Evolutionary conservation across 805 yeast species (phyloP).

Genomic region (Cyberlindnera meyerae): DNA sequence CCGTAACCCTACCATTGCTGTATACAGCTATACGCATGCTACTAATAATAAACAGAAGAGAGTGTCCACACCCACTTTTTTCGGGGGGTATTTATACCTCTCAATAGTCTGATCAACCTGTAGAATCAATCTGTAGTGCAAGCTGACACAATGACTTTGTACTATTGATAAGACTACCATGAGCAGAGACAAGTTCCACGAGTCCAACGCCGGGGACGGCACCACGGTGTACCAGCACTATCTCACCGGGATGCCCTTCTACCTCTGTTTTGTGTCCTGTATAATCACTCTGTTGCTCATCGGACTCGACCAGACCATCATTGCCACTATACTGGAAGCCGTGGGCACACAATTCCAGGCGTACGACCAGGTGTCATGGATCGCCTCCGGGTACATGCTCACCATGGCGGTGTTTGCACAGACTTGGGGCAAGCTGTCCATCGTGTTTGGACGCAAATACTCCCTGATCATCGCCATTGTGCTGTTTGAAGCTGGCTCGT

Average conservation of each 20-base stretch:
- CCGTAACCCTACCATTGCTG: no score
- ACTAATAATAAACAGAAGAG: no score
- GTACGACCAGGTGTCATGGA: conserved; percentile 54
- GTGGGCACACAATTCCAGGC: conserved; percentile 47
- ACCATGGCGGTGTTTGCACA: conserved; percentile 50
- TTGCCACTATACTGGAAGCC: conserved; percentile 42
- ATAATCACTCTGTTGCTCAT: conserved; percentile 24
- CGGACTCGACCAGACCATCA: conserved; percentile 57
- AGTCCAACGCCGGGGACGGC: conserved; percentile 23
- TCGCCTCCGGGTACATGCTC: conserved; percentile 48
- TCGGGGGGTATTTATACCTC: no score
- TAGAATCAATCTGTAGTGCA: no score
- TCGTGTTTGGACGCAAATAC: conserved; percentile 52
- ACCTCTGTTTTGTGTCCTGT: conserved; percentile 15
- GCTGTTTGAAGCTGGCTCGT: conserved; percentile 57
- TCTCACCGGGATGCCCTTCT: conserved; percentile 10
- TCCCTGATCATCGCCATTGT: conserved; percentile 41
- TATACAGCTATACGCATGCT: no score
- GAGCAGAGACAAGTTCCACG: conserved; percentile 12
- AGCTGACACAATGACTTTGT: no score
- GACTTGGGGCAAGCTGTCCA: conserved; percentile 53
- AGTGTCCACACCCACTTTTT: no score
- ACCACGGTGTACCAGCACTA: conserved; percentile 17
- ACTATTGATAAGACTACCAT: no score
- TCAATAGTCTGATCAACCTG: no score